Evolutionary conservation across 164 flowering plant species (phyloP), one percentile per base, ranked within the genome.

Genomic region (Vitis cinerea): DNA sequence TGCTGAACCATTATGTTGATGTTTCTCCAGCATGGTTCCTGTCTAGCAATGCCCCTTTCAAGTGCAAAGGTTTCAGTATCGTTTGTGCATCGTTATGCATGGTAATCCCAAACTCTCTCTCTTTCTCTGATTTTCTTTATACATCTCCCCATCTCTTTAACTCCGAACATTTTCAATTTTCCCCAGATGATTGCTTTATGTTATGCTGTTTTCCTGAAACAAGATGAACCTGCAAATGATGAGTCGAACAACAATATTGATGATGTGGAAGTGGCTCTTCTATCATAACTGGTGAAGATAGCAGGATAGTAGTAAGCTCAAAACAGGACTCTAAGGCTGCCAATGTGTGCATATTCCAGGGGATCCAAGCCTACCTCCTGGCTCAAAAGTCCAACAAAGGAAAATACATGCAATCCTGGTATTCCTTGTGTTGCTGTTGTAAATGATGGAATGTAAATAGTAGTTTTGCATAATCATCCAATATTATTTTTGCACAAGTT

Each of bases 11-110:
- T 60, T 60, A 19, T 2, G 17, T 37, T 31, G 3, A 27, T 66
- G 14, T 69, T 54, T 9, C 29, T 68, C 19, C 81, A 86, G 90
- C 85, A 11, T 84, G 85, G 89, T 93, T 93, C 74, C 75, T 93
- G 2, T 91, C 97, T 12, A 76, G 73, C 58, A 55, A 88, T 58
- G 93, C 95, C 5, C 98, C 97, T 53, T 93, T 93, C 74, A 48
- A 87, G 68, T 91, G 92, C 85, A 93, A 84, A 80, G 98, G 98
- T 65, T 91, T 93, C 74, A 93, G 98, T 76, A 77, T 93, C 56
- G 55, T 93, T 5, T 75, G 78, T 65, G 95, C 97, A 57, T 86
- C 98, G 15, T 9, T 88, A 47, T 77, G 83, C 74, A 75, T 90
- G 88, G 97, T 88, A 75, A 61, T 14, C 30, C 51, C 55, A 72